Evolutionary conservation across 345 rosid genomes (phyloP).

Genomic region (Crucihimalaya himalaica): DNA sequence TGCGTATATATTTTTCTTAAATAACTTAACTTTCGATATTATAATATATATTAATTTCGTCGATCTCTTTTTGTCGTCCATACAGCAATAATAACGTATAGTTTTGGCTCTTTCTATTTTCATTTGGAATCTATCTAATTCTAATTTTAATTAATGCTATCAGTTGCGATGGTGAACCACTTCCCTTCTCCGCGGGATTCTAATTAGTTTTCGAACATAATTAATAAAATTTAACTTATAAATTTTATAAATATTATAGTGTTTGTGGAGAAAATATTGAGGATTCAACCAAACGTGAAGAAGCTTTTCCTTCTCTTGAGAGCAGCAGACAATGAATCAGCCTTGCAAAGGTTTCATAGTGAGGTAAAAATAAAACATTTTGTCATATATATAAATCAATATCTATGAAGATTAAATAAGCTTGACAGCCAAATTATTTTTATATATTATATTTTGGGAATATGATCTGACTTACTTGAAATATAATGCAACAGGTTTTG

Average conservation of each 20-base stretch:
- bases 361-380: slow-evolving; percentile 51
- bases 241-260: slow-evolving; percentile 41
- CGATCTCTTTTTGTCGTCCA: background rate
- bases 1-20: background rate
- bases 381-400: background rate
- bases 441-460: background rate
- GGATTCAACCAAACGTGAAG: slow-evolving; percentile 83
- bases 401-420: background rate
- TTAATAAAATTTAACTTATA: background rate
- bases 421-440: background rate
- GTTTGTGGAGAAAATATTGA: slow-evolving; percentile 74
- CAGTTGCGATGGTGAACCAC: slow-evolving; percentile 17
- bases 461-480: background rate
- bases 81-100: background rate
- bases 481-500: slow-evolving; percentile 42
- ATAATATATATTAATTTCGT: background rate
- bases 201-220: background rate
- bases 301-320: slow-evolving; percentile 75
- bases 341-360: slow-evolving; percentile 57
- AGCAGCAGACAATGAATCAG: slow-evolving; percentile 69
- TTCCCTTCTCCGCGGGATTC: background rate
- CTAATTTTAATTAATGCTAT: background rate
- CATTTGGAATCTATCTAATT: background rate
- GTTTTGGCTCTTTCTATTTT: background rate
- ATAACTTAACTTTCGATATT: background rate